A percentile compares a stretch with the other conserved stretches of the same genome.
Evolutionary conservation across 441 rosid species (phyloP).

Genomic region (Pelargonium myrrhifolium): DNA sequence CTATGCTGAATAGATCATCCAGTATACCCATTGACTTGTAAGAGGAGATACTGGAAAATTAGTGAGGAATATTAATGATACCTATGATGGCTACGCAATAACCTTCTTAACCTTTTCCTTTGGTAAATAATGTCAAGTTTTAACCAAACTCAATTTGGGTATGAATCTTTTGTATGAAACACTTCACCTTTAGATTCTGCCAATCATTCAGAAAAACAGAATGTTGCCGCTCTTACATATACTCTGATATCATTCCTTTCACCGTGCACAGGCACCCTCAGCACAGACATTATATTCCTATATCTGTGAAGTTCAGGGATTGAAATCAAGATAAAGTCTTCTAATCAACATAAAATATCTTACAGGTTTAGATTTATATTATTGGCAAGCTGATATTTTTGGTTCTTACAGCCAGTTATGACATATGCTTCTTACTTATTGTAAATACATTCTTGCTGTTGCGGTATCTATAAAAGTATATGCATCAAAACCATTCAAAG

Average conservation of each 20-base stretch:
- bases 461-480: not conserved
- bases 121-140: not conserved
- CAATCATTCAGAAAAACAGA: too few species aligned
- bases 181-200: too few species aligned
- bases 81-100: too few species aligned
- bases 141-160: not conserved
- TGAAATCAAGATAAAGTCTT: not conserved
- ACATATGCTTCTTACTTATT: not conserved
- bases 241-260: too few species aligned
- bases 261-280: not conserved
- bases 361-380: not conserved
- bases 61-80: too few species aligned
- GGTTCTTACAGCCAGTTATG: constrained; percentile 6
- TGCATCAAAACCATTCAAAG: constrained; percentile 11
- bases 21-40: too few species aligned
- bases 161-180: not conserved
- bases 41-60: too few species aligned
- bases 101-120: too few species aligned
- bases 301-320: not conserved
- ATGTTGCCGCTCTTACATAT: too few species aligned
- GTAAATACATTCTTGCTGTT: not conserved
- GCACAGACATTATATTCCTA: not conserved
- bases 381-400: not conserved
- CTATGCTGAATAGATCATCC: too few species aligned
- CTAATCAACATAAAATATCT: constrained; percentile 5